These are phyloP conservation scores for Drechslera avenae DNA, from an alignment of 2,329 filamentous ascomycete species.

Conservation along the genomic window DNA sequence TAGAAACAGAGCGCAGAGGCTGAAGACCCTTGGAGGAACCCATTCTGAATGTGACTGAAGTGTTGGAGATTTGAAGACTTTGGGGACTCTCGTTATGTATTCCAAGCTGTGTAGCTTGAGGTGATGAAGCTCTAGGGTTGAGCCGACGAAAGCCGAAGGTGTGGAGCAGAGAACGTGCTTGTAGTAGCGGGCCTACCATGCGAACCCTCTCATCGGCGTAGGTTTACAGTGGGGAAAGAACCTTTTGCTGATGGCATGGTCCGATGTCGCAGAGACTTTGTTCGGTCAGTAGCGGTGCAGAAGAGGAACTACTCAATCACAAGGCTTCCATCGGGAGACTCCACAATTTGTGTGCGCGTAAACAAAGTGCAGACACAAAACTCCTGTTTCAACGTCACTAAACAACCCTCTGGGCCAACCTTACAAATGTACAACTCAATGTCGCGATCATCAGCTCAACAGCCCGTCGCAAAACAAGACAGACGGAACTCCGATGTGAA, in stretches of 20 bases:
- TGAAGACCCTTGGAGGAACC: slow-evolving; percentile 41
- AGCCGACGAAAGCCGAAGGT: slow-evolving; percentile 32
- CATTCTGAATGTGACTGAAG: slow-evolving; percentile 27
- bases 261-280: slow-evolving; percentile 27
- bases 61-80: neutral
- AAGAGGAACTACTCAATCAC: slow-evolving; percentile 4
- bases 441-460: too few relatives aligned
- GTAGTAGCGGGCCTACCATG: slow-evolving; percentile 12
- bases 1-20: slow-evolving; percentile 37
- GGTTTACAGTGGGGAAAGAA: slow-evolving; percentile 7
- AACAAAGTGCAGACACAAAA: neutral
- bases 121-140: slow-evolving; percentile 22
- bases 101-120: slow-evolving; percentile 20
- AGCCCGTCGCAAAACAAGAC: too few relatives aligned
- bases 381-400: too few relatives aligned
- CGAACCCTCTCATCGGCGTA: slow-evolving; percentile 11
- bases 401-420: too few relatives aligned
- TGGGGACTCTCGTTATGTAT: slow-evolving; percentile 29
- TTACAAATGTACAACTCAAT: too few relatives aligned
- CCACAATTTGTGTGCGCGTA: neutral
- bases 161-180: slow-evolving; percentile 23
- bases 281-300: slow-evolving; percentile 28
- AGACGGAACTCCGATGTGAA: neutral
- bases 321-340: slow-evolving; percentile 11
- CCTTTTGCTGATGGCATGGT: slow-evolving; percentile 5